Conservation (phyloP, 441 rosid genomes). For the Erodium moschatum region DNA sequence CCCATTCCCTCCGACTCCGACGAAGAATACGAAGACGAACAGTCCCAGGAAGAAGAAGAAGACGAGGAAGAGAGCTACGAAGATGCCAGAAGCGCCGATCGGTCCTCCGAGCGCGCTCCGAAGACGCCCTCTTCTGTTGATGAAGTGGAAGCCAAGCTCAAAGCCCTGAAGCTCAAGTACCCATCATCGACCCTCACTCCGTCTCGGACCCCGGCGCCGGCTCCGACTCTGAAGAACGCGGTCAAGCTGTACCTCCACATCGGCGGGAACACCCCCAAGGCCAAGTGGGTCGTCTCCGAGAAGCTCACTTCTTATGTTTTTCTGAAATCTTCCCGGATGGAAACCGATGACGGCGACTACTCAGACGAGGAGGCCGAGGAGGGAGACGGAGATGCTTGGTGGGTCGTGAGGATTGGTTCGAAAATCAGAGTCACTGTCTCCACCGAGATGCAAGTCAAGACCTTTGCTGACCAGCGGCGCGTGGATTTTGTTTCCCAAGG, state of each 20-base stretch:
- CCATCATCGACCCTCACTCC: constrained; percentile 28
- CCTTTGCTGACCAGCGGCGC: constrained; percentile 62
- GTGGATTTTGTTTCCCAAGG: constrained; percentile 78
- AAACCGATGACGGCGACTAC: constrained; percentile 24
- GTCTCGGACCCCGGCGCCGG: constrained; percentile 16
- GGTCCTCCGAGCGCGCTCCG: constrained; percentile 31
- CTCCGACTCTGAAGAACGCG: constrained; percentile 40
- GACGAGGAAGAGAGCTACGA: constrained; percentile 43
- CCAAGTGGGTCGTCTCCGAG: constrained; percentile 27
- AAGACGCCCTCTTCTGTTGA: constrained; percentile 57
- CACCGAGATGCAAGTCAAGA: constrained; percentile 61
- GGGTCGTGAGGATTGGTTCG: constrained; percentile 67
- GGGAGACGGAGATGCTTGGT: constrained; percentile 39
- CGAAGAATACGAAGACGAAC: constrained; percentile 35
- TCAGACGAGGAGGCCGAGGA: constrained; percentile 28
- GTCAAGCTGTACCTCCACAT: constrained; percentile 26
- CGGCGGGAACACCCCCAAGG: constrained; percentile 25
- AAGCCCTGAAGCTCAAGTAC: constrained; percentile 72
- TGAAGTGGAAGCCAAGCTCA: constrained; percentile 72
- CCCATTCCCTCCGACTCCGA: constrained; percentile 66
- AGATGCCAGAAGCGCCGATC: constrained; percentile 34
- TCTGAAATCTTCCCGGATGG: constrained; percentile 33
- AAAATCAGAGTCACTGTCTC: constrained; percentile 58
- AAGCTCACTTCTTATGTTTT: constrained; percentile 18
- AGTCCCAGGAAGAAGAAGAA: constrained; percentile 22